A percentile compares a stretch with the other conserved stretches of the same genome.
Conservation (phyloP, 176 grass and related monocot species). For the Triticum timopheevii region DNA sequence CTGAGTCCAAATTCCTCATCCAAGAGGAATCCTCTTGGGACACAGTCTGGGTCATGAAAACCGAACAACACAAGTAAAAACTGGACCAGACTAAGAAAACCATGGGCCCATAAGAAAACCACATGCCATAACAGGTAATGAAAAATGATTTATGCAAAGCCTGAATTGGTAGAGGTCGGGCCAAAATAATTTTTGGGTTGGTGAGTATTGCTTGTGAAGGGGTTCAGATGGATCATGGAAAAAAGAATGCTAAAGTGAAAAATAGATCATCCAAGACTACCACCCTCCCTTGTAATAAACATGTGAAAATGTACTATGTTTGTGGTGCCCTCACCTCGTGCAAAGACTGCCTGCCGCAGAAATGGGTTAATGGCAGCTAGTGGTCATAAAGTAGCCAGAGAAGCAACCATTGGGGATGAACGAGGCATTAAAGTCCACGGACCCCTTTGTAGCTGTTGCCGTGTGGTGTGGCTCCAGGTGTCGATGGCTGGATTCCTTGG, state of each 20-base stretch:
- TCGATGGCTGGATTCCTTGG: neutral
- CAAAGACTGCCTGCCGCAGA: neutral
- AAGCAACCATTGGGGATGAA: neutral
- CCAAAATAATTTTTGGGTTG: neutral
- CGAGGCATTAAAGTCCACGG: neutral
- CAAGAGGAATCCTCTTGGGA: neutral
- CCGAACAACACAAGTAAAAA: slow-evolving; percentile 27
- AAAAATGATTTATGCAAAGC: slow-evolving; percentile 28
- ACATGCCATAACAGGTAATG: slow-evolving; percentile 7
- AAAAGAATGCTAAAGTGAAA: neutral
- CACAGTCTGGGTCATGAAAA: slow-evolving; percentile 22
- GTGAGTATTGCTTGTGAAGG: neutral
- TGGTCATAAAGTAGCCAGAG: neutral
- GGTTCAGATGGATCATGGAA: neutral
- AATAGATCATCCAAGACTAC: neutral
- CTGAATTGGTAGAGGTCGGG: neutral
- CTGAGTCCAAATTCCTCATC: slow-evolving; percentile 12
- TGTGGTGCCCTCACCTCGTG: slow-evolving; percentile 11
- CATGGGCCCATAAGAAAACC: neutral
- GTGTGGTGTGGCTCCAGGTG: neutral
- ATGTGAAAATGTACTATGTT: slow-evolving; percentile 18
- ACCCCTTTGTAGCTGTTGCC: no score
- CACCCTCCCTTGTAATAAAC: slow-evolving; percentile 26
- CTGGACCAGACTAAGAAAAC: slow-evolving; percentile 12
- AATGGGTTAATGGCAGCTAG: neutral